Evolutionary conservation across 495 filamentous ascomycete genomes (phyloP), one percentile per base, ranked within the genome.

Genomic region (Podospora bellae-mahoneyi): DNA sequence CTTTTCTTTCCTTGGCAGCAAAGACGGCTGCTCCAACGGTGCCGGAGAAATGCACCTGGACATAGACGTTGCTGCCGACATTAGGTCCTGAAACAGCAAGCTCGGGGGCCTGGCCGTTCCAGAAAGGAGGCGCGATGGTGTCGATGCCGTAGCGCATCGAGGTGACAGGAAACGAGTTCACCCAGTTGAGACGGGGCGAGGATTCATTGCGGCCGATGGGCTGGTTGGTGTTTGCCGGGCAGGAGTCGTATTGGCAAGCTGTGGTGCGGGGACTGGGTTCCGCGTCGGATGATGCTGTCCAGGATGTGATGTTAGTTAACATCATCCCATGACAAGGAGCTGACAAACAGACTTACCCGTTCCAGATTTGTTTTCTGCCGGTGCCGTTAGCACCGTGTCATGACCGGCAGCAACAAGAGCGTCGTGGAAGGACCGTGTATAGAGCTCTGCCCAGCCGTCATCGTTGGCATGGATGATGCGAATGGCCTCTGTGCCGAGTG

Each of bases 391-490:
- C 26, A 91, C 80, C 4, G 85, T 86, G 9, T 84, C 81, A 69
- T 90, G 84, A 0, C 86, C 87, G 0, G 84, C 82, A 0, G 68
- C 74, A 2, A 74, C 78, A 7, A 91, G 78, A 1, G 82, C 74
- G 62, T 84, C 72, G 75, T 85, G 85, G 57, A 90, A 77, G 1
- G 79, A 76, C 18, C 89, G 83, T 39, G 88, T 80, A 69, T 91
- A 90, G 18, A 82, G 83, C 72, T 90, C 88, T 3, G 88, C 89
- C 88, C 88, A 91, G 23, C 89, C 88, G 77, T 91, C 89, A 69
- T 91, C 89, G 71, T 91, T 91, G 62, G 85, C 86, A 30, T 87
- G 86, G 61, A 91, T 75, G 70, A 90, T 85, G 67, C 87, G 88
- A n/a, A 75, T 59, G 60, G 61, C 69, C 20, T 68, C 60, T 23